Base-by-base conservation (phyloP, 306 rosid species). In the Crotalaria pallida region DNA sequence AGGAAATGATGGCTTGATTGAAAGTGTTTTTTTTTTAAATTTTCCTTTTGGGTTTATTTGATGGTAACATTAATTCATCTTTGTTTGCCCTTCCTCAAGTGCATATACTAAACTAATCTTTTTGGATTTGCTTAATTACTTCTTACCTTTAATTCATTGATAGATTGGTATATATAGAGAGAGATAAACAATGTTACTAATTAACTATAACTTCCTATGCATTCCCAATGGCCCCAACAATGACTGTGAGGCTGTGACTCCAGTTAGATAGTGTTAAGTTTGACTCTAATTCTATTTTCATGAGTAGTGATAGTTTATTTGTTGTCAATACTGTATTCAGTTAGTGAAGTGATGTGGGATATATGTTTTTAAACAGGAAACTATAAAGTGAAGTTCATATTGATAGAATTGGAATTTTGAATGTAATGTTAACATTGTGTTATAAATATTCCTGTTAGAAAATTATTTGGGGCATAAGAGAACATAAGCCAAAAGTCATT, bases 1-100 rank as follows among this genome's bases (percentile, higher is more conserved):
- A 82, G 89, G 83, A 82, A 82, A 77, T 52, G 47, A 63, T 80
- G 85, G 88, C 77, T 80, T 83, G 83, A 29, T 56, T 83, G 72
- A 65, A 65, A 70, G 48, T 69, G 52, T 56, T 61, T 55, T n/a
- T 11, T 53, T 62, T 40, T 15, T n/a, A n/a, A n/a, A n/a, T n/a
- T 11, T 11, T 40, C 12, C 16, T 41, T 81, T 74, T 53, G 12
- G 10, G 26, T 43, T 63, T 62, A n/a, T 43, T 63, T 62, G 11
- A 36, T 49, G 61, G 43, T 65, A 9, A 52, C 33, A 58, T 58
- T 56, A 33, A 65, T 71, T 43, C 38, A 57, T 23, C 68, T 60
- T 60, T 47, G 12, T 71, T 13, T 36, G 34, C 1, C 4, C 12
- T 10, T 17, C 2, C 29, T 17, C 26, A 6, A 29, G 26, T 16